Percentiles rank a stretch among this genome's conserved stretches.
These are phyloP conservation scores for Pseudocercospora crystallina DNA, from an alignment of 2,329 filamentous ascomycete species.

Conservation along the genomic window DNA sequence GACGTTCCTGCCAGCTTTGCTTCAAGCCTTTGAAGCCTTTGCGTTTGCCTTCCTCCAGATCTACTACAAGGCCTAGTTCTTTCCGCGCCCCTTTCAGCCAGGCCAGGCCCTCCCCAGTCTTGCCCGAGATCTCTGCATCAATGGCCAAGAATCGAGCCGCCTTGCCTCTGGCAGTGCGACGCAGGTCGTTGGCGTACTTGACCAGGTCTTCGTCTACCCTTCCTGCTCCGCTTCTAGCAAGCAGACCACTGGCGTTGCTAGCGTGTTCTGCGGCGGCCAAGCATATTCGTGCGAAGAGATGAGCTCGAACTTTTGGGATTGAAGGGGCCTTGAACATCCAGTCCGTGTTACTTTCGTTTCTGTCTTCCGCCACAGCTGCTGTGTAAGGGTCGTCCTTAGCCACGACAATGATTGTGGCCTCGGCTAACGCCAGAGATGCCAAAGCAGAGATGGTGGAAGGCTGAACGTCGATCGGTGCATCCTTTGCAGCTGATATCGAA, in stretches of 20 bases:
- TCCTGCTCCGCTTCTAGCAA: conserved; percentile 43
- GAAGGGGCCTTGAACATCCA: conserved; percentile 95
- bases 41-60: conserved; percentile 47
- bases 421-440: conserved; percentile 70
- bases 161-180: conserved; percentile 73
- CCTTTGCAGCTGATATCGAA: conserved; percentile 51
- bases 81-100: conserved; percentile 79
- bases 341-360: conserved; percentile 80
- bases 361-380: conserved; percentile 73
- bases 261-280: conserved; percentile 87
- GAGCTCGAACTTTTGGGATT: conserved; percentile 83
- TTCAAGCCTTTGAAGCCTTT: conserved; percentile 65
- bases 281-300: conserved; percentile 84
- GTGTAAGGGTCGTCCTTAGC: conserved; percentile 94
- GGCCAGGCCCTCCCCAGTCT: conserved; percentile 80
- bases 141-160: conserved; percentile 89
- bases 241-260: conserved; percentile 62
- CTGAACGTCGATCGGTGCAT: conserved; percentile 43
- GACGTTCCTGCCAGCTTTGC: conserved; percentile 72
- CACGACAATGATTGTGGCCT: conserved; percentile 86
- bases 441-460: conserved; percentile 46
- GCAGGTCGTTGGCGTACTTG: conserved; percentile 73
- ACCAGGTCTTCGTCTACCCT: conserved; percentile 66
- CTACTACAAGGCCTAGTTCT: conserved; percentile 65
- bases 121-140: conserved; percentile 78